Evolutionary conservation across 208 protist species (phyloP), one percentile per base, ranked within the genome.

Genomic region (Angomonas deanei): DNA sequence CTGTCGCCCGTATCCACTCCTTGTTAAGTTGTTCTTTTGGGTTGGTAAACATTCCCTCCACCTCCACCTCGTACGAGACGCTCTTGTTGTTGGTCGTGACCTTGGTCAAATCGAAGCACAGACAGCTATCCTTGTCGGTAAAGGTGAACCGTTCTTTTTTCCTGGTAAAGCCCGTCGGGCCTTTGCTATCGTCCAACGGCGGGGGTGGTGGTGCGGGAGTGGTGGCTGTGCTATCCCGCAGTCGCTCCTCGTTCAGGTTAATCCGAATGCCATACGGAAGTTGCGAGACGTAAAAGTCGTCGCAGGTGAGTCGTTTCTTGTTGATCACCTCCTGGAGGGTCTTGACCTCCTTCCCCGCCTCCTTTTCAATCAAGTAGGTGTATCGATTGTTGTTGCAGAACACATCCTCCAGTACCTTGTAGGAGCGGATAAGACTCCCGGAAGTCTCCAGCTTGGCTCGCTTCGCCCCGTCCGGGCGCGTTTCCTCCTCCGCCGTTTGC

Each of bases 191-290:
- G 6, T 27, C 67, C 48, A 47, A 46, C 21, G 66, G 66, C 23
- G 75, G 33, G 31, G 11, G 4, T 60, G 56, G 19, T 23, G 60
- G 23, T 31, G n/a, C 13, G 28, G 38, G 28, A 0, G 55, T 38
- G 11, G 17, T 2, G 13, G 52, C 54, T 59, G 21, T 2, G 17
- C 1, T n/a, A 24, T 53, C 8, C 3, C 15, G 57, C 19, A 53
- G 33, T 32, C 50, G 8, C 23, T 88, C 87, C 17, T 50, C 76
- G 34, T 69, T 90, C 21, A 84, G 50, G 57, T 78, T 80, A 39
- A 94, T 65, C 2, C 88, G 84, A 30, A 92, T 57, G 64, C 90
- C 78, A 59, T 94, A 94, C 10, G 71, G 64, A 52, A 38, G 57
- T 28, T 50, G 57, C n/a, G 80, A 75, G 31, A 88, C 57, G n/a